phyloP scores from a whole-genome alignment of 2,329 filamentous ascomycete species.

The Epichloe hybrida region DNA sequence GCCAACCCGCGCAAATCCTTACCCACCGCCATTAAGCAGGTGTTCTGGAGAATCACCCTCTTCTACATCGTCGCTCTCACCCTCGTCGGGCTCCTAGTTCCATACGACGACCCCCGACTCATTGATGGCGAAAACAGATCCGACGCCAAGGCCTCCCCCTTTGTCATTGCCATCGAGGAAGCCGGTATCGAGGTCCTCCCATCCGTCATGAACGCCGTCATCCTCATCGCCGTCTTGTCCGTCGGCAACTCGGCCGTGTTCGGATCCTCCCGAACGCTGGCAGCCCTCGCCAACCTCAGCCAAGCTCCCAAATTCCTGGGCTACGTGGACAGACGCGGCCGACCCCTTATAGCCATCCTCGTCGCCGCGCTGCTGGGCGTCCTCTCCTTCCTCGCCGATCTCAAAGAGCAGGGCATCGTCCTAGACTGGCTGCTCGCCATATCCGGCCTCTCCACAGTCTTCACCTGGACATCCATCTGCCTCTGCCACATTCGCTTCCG shows the following conservation, averaged over 20 bases:
- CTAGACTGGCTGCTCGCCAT: slow-evolving; percentile 72
- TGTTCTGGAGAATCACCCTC: slow-evolving; percentile 85
- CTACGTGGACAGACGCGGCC: slow-evolving; percentile 73
- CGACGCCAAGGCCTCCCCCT: slow-evolving; percentile 68
- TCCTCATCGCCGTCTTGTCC: slow-evolving; percentile 77
- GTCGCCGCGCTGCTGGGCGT: slow-evolving; percentile 56
- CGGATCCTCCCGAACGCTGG: slow-evolving; percentile 78
- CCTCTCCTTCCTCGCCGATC: slow-evolving; percentile 60
- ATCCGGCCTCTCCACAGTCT: slow-evolving; percentile 58
- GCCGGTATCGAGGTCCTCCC: slow-evolving; percentile 71
- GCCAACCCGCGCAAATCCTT: slow-evolving; percentile 70
- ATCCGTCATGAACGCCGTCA: slow-evolving; percentile 89
- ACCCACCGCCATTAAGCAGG: slow-evolving; percentile 79
- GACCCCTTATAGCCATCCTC: slow-evolving; percentile 60
- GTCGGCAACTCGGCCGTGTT: slow-evolving; percentile 90
- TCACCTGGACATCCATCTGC: slow-evolving; percentile 77
- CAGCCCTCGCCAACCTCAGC: slow-evolving; percentile 75
- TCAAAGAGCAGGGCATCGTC: slow-evolving; percentile 43
- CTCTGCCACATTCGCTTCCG: slow-evolving; percentile 90
- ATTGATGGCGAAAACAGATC: slow-evolving; percentile 40
- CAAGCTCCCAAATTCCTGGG: slow-evolving; percentile 66
- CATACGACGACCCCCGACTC: slow-evolving; percentile 53
- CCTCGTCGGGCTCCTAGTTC: slow-evolving; percentile 71
- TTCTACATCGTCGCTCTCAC: slow-evolving; percentile 81
- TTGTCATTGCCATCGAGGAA: slow-evolving; percentile 82